Base-by-base conservation (phyloP, 2,329 filamentous ascomycete genomes). In the Fonsecaea nubica region DNA sequence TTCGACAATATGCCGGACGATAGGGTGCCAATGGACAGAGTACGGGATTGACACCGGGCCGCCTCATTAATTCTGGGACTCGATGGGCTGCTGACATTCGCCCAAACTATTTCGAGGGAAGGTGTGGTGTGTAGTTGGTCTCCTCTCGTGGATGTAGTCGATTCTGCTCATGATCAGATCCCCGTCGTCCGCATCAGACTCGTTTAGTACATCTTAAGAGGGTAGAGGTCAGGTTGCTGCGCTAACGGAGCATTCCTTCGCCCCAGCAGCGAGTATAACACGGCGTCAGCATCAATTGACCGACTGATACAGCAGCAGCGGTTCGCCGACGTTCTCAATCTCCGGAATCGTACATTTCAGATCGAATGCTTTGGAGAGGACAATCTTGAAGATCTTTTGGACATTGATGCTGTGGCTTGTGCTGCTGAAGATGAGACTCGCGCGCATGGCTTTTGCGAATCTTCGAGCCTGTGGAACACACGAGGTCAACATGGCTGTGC, bases 311-410 rank as follows among this genome's bases (percentile, higher is more conserved):
- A 99, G 87, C 55, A 99, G 85, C 58, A 99, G 85, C 25, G 95
- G 95, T 80, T 99, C 95, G 80, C 95, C 95, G 64, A 97, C 90
- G 78, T 98, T 96, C 81, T 97, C 94, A 79, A 99, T 98, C 80
- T 99, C 95, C 56, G 95, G 95, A 76, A 99, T 98, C 35, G 95
- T 99, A 84, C 95, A 99, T 80, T 97, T 97, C 65, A 99, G 86
- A 78, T 99, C 95, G 77, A 99, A 99, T 1, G 95, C 95, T 81
- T 99, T 99, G 71, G 94, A 97, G 30, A 99, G 86, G 65, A 99
- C 95, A 74, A 99, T 99, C 81, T 99, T 99, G 87, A 99, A 99
- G 76, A 99, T 99, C 90, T 98, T 99, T 81, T 99, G 95, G 70
- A 99, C 95, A 75, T 99, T 99, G 84, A 99, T 99, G 80, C 93